A percentile compares a stretch with the other conserved stretches of the same genome.
Conservation (phyloP, 768 basidiomycete species). For the Cytidiella melzeri region DNA sequence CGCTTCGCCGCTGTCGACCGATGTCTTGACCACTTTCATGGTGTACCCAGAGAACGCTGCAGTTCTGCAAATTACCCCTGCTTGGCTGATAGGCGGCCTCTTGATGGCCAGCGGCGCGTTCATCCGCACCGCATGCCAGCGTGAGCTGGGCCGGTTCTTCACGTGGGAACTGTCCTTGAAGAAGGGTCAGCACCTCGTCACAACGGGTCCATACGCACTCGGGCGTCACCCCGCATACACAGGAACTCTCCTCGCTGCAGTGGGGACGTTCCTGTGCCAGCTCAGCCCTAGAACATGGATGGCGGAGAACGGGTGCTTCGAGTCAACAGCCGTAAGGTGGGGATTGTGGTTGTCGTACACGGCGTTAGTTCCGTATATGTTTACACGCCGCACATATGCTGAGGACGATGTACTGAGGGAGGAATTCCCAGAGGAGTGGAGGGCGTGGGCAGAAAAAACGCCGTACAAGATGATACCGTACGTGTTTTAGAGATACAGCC, state of each 20-base stretch:
- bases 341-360: no score
- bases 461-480: conserved; percentile 12
- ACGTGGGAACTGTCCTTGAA: conserved; percentile 25
- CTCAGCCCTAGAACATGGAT: neutral
- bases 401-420: conserved; percentile 12
- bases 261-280: neutral
- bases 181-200: conserved; percentile 21
- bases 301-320: no score
- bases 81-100: neutral
- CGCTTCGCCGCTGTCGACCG: no score
- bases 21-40: neutral
- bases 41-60: neutral
- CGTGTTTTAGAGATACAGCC: conserved; percentile 7
- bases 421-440: conserved; percentile 13
- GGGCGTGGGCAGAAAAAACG: conserved; percentile 4
- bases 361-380: neutral
- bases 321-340: no score
- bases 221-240: conserved; percentile 26
- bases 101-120: neutral
- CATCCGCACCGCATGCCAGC: conserved; percentile 16
- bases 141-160: conserved; percentile 21
- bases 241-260: neutral
- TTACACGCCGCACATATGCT: neutral
- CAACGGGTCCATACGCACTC: conserved; percentile 24
- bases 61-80: neutral